phyloP scores from a whole-genome alignment of 257 asterid genomes.

The Nicotiana obtusifolia region DNA sequence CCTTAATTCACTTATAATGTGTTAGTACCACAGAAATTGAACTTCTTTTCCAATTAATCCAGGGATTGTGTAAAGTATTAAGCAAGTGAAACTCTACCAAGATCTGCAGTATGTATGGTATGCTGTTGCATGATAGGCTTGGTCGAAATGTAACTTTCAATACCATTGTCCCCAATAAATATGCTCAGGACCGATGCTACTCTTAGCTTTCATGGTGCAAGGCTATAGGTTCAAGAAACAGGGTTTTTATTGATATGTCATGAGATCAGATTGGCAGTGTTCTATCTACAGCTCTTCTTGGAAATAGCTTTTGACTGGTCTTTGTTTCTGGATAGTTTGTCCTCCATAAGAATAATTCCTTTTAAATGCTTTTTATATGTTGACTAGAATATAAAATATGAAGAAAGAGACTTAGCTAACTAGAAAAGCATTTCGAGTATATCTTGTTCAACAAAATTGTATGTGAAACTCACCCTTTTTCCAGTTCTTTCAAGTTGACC shows the following conservation, averaged over 20 bases:
- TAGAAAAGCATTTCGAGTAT: neutral
- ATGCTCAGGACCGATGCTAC: neutral
- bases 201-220: neutral
- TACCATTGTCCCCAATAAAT: neutral
- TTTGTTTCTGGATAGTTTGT: neutral
- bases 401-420: neutral
- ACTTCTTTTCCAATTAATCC: neutral
- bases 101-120: neutral
- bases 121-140: neutral
- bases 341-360: neutral
- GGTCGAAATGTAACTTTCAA: neutral
- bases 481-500: slow-evolving; percentile 89
- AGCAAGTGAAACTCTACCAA: neutral
- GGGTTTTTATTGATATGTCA: neutral
- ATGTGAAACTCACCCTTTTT: slow-evolving; percentile 57
- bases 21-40: neutral
- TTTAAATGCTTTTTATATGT: neutral
- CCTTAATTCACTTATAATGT: neutral
- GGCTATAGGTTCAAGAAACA: neutral
- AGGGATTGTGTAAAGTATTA: neutral
- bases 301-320: neutral
- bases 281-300: neutral
- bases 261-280: neutral
- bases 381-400: neutral
- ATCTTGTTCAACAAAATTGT: neutral